Percentiles rank a stretch among this genome's conserved stretches.
Evolutionary conservation across 345 rosid genomes (phyloP).

Genomic region (Pistacia integerrima): DNA sequence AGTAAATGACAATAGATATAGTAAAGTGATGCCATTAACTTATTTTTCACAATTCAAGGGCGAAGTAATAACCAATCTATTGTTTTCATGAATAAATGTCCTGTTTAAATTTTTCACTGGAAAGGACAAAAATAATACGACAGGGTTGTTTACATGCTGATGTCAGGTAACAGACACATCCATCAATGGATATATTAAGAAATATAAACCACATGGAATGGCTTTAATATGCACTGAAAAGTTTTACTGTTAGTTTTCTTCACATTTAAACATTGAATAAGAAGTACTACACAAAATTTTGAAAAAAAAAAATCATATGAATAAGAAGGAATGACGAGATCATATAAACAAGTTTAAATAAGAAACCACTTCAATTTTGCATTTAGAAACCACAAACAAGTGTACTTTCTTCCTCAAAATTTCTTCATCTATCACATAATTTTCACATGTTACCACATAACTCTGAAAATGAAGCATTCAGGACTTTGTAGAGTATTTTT

Average conservation of each 20-base stretch:
- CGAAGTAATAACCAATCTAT: neutral
- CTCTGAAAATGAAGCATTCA: neutral
- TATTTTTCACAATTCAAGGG: neutral
- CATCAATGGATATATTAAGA: slow-evolving; percentile 2
- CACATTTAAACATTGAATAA: neutral
- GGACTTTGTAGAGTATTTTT: too few relatives aligned
- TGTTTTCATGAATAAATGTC: neutral
- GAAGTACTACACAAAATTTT: neutral
- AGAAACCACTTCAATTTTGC: neutral
- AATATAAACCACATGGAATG: neutral
- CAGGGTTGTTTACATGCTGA: neutral
- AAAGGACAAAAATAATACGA: neutral
- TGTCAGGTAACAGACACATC: neutral
- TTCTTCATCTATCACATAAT: neutral
- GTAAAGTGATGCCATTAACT: neutral
- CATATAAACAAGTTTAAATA: neutral
- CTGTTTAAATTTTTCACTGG: neutral
- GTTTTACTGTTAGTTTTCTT: neutral
- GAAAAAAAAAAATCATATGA: too few relatives aligned
- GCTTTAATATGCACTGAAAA: neutral
- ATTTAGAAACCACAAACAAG: neutral
- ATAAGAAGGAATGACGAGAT: too few relatives aligned
- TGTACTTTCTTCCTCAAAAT: neutral
- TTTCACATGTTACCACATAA: neutral
- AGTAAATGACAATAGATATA: neutral